Evolutionary conservation across 352 stramenopile species (phyloP).

Genomic region (Aphanomyces cochlioides): DNA sequence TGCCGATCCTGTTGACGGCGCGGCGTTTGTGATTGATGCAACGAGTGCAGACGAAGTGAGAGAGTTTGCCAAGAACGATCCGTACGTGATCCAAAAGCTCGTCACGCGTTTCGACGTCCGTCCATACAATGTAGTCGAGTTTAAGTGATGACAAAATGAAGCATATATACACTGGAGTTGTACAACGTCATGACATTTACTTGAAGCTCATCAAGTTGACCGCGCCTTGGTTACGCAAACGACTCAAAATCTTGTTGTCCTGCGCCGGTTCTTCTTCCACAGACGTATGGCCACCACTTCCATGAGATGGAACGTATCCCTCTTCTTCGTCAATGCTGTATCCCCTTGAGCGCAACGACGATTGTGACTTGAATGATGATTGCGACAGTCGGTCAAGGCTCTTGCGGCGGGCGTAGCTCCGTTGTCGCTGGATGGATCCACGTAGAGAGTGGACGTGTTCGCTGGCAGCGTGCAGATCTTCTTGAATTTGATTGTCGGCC

Average conservation of each 20-base stretch:
- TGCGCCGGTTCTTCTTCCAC: neutral
- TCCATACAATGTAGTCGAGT: slow-evolving; percentile 61
- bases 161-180: neutral
- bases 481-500: slow-evolving; percentile 20
- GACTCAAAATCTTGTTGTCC: slow-evolving; percentile 17
- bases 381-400: slow-evolving; percentile 7
- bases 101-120: slow-evolving; percentile 62
- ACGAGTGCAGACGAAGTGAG: slow-evolving; percentile 53
- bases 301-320: neutral
- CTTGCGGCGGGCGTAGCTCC: slow-evolving; percentile 17
- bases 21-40: slow-evolving; percentile 62
- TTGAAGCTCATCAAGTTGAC: slow-evolving; percentile 30
- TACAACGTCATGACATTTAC: neutral
- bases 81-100: slow-evolving; percentile 71
- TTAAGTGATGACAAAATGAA: slow-evolving; percentile 3
- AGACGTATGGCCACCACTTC: neutral
- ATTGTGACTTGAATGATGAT: slow-evolving; percentile 12
- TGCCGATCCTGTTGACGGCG: slow-evolving; percentile 55
- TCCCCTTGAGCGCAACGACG: neutral
- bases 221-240: slow-evolving; percentile 25
- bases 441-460: slow-evolving; percentile 13
- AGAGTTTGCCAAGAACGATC: slow-evolving; percentile 59
- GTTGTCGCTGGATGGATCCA: slow-evolving; percentile 17
- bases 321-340: neutral
- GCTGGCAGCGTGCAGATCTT: slow-evolving; percentile 18